These are phyloP conservation scores for Talaromyces marneffei DNA, from an alignment of 2,329 filamentous ascomycete genomes.

Conservation along the genomic window DNA sequence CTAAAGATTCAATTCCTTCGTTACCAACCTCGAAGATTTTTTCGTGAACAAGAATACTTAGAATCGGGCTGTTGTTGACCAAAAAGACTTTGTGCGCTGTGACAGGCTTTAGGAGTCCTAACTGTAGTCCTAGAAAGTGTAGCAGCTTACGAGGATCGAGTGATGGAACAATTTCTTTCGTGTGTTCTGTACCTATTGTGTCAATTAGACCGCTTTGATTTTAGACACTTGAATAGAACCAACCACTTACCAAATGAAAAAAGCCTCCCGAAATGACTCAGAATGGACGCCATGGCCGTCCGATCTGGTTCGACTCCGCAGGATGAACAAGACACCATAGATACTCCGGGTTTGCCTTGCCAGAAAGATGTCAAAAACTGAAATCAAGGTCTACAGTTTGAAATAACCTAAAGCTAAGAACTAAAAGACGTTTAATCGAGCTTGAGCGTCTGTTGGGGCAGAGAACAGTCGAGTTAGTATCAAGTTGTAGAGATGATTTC, in stretches of 20 bases:
- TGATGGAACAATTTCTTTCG: neutral
- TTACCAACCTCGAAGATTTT: neutral
- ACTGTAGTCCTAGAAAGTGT: neutral
- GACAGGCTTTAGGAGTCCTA: neutral
- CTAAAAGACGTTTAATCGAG: neutral
- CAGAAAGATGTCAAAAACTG: neutral
- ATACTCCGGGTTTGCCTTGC: neutral
- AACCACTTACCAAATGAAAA: neutral
- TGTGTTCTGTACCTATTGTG: neutral
- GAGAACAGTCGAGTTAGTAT: neutral
- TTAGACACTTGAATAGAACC: neutral
- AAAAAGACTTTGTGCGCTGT: neutral
- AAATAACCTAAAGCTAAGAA: neutral
- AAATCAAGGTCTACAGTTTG: too few species aligned
- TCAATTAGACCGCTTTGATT: neutral
- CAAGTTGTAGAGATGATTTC: neutral
- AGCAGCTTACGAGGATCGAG: too few species aligned
- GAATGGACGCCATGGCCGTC: neutral
- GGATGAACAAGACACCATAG: neutral
- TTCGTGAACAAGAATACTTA: neutral
- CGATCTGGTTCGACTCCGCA: neutral
- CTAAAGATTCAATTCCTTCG: neutral
- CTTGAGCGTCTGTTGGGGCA: neutral
- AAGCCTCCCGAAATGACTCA: neutral
- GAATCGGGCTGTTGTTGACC: neutral